Conservation (phyloP, 768 basidiomycete species). For the Lactarius vividus region DNA sequence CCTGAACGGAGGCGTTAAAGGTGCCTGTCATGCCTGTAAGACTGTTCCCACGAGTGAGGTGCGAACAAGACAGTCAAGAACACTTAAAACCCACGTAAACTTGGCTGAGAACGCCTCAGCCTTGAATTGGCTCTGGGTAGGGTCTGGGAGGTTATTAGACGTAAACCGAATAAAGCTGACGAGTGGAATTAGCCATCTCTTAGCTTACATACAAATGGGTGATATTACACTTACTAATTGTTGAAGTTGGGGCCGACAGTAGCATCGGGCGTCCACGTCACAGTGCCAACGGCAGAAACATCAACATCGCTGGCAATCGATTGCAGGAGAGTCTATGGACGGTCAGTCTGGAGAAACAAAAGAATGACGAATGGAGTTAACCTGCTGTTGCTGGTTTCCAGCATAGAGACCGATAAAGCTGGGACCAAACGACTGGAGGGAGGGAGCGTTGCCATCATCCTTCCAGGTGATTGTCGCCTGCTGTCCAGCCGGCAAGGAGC, state of each 20-base stretch:
- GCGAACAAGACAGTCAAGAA: background rate
- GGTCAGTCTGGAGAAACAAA: constrained; percentile 23
- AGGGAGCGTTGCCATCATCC: constrained; percentile 50
- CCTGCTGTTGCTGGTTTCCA: constrained; percentile 64
- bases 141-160: constrained; percentile 53
- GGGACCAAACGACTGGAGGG: constrained; percentile 50
- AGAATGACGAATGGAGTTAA: constrained; percentile 28
- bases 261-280: constrained; percentile 52
- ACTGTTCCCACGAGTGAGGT: constrained; percentile 37
- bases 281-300: constrained; percentile 46
- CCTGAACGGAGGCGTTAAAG: constrained; percentile 55
- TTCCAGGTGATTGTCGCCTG: constrained; percentile 53
- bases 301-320: constrained; percentile 45
- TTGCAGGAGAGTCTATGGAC: constrained; percentile 54
- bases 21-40: constrained; percentile 67
- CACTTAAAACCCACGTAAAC: constrained; percentile 55
- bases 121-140: constrained; percentile 50
- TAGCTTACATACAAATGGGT: background rate
- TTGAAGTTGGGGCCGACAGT: constrained; percentile 52
- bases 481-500: constrained; percentile 51
- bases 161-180: constrained; percentile 76
- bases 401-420: constrained; percentile 56
- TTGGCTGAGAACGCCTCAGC: constrained; percentile 75
- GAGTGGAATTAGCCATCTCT: background rate
- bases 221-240: constrained; percentile 48